A percentile compares a stretch with the other conserved stretches of the same genome.
Evolutionary conservation across 345 rosid species (phyloP).

Genomic region (Salix brachista): DNA sequence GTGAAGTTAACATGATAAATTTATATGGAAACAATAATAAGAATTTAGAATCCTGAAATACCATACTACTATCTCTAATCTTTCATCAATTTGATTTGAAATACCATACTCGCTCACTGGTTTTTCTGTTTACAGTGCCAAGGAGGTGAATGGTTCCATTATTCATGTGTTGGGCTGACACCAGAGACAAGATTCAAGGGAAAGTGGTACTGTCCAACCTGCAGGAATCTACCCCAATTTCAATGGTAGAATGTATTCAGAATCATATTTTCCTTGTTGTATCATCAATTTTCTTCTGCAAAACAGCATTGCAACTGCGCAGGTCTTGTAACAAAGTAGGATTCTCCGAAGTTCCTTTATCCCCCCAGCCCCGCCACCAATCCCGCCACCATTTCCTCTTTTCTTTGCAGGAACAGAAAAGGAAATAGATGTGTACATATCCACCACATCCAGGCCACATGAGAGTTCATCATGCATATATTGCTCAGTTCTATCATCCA

Average conservation of each 20-base stretch:
- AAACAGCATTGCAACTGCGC: not conserved
- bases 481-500: not conserved
- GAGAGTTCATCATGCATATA: not conserved
- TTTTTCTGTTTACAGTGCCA: conserved; percentile 56
- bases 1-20: not conserved
- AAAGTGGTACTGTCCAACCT: conserved; percentile 98
- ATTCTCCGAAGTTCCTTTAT: not conserved
- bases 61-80: not conserved
- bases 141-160: conserved; percentile 99
- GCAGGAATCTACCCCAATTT: conserved; percentile 59
- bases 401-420: not conserved
- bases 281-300: not conserved
- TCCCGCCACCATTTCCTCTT: not conserved
- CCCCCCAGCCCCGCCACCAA: not conserved
- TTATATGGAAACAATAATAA: not conserved
- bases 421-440: not conserved
- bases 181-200: conserved; percentile 98
- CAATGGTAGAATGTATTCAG: conserved; percentile 26
- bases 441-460: not conserved
- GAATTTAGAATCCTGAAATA: not conserved
- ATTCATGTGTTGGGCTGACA: conserved; percentile 91
- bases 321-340: conserved; percentile 8
- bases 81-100: too few relatives aligned
- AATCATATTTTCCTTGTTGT: not conserved
- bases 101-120: not conserved